Base-by-base conservation (phyloP, 306 rosid species). In the Glycine tomentella region DNA sequence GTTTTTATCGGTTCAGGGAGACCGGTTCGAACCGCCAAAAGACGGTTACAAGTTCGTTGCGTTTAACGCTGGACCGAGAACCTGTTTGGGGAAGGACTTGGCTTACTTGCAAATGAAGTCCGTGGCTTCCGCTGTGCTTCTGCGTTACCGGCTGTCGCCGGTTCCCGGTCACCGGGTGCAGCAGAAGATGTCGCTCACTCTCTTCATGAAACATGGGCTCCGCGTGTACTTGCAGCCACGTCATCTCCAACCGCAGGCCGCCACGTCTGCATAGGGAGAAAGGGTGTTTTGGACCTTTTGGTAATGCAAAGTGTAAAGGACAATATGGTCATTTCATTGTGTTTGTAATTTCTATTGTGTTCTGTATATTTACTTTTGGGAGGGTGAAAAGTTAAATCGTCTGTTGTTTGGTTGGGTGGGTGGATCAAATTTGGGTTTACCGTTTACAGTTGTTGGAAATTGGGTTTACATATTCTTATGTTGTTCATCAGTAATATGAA, bases 91-190 rank as follows among this genome's bases (percentile, higher is more conserved):
- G 1, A 95, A 95, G 88, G 97, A 95, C 83, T 79, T 95, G 86
- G 99, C 99, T 77, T 95, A 95, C 83, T 81, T 95, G 55, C 99
- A 95, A 73, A 95, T 95, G 99, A 93, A 91, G 64, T 95, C 99
- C 0, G 97, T 95, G 51, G 99, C 93, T 0, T 87, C 97, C 0
- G 99, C 99, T 20, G 94, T 95, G 42, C 89, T 95, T 7, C 76
- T 95, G 40, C 93, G 92, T 34, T 93, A 90, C 88, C 95, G 93
- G 84, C 70, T 91, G n/a, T 80, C 81, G 0, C 90, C 64, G 8
- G 99, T 89, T 80, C 99, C 97, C 79, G 94, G 91, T 78, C 95
- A 89, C 86, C 87, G 77, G 6, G 97, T 90, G 14, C 93, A 91
- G 86, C 99, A 95, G 84, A 95, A 95, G 86, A 93, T 95, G 97